A percentile compares a stretch with the other conserved stretches of the same genome.
Evolutionary conservation across 73 alveolate species (phyloP).

Genomic region (Paramecium caudatum): DNA sequence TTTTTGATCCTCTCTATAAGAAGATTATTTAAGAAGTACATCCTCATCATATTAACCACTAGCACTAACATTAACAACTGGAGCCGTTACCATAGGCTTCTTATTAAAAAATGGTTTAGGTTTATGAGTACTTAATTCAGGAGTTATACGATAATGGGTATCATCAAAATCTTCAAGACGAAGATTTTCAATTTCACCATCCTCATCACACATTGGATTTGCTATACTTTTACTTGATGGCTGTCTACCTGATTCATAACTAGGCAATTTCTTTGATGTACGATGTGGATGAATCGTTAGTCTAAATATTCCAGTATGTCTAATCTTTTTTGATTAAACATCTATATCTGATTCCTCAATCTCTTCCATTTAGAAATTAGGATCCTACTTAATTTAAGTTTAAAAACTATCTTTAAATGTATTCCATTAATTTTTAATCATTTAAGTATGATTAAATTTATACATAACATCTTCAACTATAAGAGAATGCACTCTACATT

Average conservation of each 20-base stretch:
- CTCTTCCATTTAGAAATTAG: constrained; percentile 23
- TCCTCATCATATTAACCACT: background rate
- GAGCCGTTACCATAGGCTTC: background rate
- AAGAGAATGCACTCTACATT: background rate
- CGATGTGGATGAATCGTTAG: background rate
- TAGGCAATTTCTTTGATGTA: constrained; percentile 11
- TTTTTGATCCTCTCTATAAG: background rate
- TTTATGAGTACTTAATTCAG: constrained; percentile 2
- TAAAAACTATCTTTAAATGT: constrained; percentile 35
- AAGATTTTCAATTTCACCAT: constrained; percentile 11
- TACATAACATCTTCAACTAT: constrained; percentile 50
- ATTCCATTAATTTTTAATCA: constrained; percentile 3
- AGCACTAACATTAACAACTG: background rate
- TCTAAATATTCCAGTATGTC: constrained; percentile 50
- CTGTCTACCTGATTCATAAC: background rate
- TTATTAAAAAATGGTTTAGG: constrained; percentile 66
- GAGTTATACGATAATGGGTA: constrained; percentile 47
- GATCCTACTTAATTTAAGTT: constrained; percentile 11
- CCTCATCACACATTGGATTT: background rate
- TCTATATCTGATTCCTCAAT: constrained; percentile 28
- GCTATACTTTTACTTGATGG: constrained; percentile 38
- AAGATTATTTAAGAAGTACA: background rate
- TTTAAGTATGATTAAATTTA: background rate
- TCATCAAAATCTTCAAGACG: constrained; percentile 58
- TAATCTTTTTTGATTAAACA: constrained; percentile 1